Evolutionary conservation across 352 stramenopile species (phyloP).

Genomic region (Vaucheria bursata): DNA sequence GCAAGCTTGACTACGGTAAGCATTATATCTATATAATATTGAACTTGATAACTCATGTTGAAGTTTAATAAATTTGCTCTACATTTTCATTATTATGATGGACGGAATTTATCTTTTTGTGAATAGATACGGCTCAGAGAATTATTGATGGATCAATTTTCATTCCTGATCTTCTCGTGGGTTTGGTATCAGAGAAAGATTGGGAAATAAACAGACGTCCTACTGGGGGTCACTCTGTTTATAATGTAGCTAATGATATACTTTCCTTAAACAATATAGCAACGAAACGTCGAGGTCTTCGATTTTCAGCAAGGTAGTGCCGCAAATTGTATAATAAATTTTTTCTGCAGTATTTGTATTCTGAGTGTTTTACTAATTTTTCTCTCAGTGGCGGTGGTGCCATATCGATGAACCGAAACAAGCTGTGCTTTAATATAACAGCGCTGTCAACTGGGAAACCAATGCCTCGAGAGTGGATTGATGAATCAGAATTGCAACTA

Average conservation of each 20-base stretch:
- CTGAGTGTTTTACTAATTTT: too few relatives aligned
- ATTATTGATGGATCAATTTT: slow-evolving; percentile 83
- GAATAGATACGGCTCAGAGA: slow-evolving; percentile 76
- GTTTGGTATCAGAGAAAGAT: slow-evolving; percentile 57
- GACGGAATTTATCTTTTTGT: too few relatives aligned
- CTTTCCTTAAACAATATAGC: slow-evolving; percentile 63
- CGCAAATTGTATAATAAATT: background rate
- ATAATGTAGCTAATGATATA: slow-evolving; percentile 61
- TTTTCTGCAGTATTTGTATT: background rate
- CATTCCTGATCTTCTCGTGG: slow-evolving; percentile 49
- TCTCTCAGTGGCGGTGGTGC: slow-evolving; percentile 58
- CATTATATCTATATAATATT: too few relatives aligned
- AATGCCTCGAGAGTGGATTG: slow-evolving; percentile 20
- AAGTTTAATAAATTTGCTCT: too few relatives aligned
- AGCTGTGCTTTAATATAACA: slow-evolving; percentile 66
- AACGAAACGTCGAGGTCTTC: slow-evolving; percentile 44
- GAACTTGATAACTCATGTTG: too few relatives aligned
- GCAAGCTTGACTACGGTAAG: slow-evolving; percentile 82
- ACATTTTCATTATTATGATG: too few relatives aligned
- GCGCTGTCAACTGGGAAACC: background rate
- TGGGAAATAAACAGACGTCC: slow-evolving; percentile 54
- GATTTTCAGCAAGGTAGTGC: slow-evolving; percentile 13
- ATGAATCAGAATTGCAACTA: slow-evolving; percentile 65
- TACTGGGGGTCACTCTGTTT: slow-evolving; percentile 33
- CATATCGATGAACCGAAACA: slow-evolving; percentile 68